Base-by-base conservation (phyloP, 2,329 filamentous ascomycete species). In the Corynespora cassiicola region DNA sequence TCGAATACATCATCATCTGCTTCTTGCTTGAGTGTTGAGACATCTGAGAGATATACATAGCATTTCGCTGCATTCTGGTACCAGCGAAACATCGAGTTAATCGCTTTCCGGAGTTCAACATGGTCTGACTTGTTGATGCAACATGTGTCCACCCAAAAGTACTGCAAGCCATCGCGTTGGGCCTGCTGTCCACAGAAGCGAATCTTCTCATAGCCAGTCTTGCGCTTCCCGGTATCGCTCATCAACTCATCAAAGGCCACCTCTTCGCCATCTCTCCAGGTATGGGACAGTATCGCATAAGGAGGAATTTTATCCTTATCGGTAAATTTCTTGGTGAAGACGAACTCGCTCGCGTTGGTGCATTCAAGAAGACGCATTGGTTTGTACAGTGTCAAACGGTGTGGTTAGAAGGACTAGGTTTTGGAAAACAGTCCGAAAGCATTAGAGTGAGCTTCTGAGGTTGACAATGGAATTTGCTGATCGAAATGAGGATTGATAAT, bases 221-320 rank as follows among this genome's bases (percentile, higher is more conserved):
- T 42, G 10, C 27, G 24, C 22, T 25, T 30, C 10, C 33, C 39
- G 23, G 20, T 33, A 16, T 33, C 29, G 5, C 17, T 20, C 6
- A n/a, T 25, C 32, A 42, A 20, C 5, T 42, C 39, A 6, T 16
- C 27, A 28, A 36, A 47, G 3, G 36, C 14, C 12, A 47, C 35
- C 21, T 47, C 39, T 14, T 47, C 37, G 10, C 34, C 24, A 2
- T 14, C 24, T 6, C 17, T 20, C 24, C 40, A 50, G 15, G 32
- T 38, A 12, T 52, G 40, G 4, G 46, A 50, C 9, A 52, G 42
- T 15, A 50, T 43, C 8, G 31, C 39, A 25, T 43, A 46, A 3
- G 31, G 31, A 17, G 42, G 43, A 4, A 38, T 29, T 40, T 31
- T n/a, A 24, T n/a, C 22, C 22, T 8, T 8, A n/a, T 24, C 8